Evolutionary conservation across 2,329 filamentous ascomycete genomes (phyloP).

Genomic region (Sclerotiophoma versabilis): DNA sequence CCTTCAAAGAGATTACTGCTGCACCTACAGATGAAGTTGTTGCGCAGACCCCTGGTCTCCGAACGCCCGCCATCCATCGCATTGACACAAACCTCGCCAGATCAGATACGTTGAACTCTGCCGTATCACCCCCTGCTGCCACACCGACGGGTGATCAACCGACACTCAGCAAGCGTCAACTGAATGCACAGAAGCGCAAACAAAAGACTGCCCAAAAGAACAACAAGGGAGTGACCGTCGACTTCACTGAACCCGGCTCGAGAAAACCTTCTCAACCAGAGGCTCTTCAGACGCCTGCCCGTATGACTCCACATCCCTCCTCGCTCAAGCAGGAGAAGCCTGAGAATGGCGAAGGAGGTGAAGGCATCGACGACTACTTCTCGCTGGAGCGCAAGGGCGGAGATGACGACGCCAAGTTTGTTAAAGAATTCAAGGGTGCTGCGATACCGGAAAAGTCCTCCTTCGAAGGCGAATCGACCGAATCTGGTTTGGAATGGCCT

Average conservation of each 20-base stretch:
- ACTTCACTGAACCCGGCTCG: conserved; percentile 72
- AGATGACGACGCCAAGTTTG: conserved; percentile 90
- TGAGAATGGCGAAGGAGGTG: conserved; percentile 64
- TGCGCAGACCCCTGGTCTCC: conserved; percentile 47
- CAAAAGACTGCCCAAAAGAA: conserved; percentile 89
- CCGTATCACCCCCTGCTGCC: conserved; percentile 54
- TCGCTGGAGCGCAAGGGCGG: conserved; percentile 80
- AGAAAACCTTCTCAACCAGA: conserved; percentile 68
- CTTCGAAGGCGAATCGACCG: conserved; percentile 77
- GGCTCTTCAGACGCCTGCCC: conserved; percentile 60
- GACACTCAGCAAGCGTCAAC: conserved; percentile 86
- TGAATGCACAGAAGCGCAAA: conserved; percentile 94
- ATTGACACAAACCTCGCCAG: conserved; percentile 60
- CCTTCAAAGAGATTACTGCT: conserved; percentile 84
- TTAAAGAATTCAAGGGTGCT: conserved; percentile 93
- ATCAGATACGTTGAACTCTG: conserved; percentile 54
- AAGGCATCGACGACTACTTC: conserved; percentile 75
- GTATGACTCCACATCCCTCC: conserved; percentile 55
- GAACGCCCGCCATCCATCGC: conserved; percentile 51
- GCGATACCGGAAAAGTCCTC: conserved; percentile 83
- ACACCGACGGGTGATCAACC: conserved; percentile 53
- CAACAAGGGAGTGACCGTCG: conserved; percentile 88
- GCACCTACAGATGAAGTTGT: conserved; percentile 69
- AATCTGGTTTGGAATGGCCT: conserved; percentile 87
- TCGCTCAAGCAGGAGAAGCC: conserved; percentile 67